Conservation (phyloP, 164 flowering plant species). For the Houttuynia cordata region DNA sequence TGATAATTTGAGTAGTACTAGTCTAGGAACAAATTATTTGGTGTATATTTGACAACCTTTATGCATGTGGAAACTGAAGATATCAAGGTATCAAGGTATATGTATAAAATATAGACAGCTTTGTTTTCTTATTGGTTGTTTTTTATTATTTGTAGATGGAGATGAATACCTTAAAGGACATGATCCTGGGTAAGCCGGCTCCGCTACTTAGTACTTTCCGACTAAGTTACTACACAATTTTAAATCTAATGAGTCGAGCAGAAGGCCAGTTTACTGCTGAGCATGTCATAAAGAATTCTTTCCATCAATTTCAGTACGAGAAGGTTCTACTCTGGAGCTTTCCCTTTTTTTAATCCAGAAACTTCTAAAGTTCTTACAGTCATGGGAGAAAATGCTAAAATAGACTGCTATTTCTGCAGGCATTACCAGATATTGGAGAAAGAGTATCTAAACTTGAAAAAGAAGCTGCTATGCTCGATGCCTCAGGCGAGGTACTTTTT, state of each 20-base stretch:
- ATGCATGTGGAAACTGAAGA: no score
- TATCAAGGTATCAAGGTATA: no score
- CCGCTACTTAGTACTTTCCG: constrained; percentile 96
- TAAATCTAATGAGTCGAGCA: constrained; percentile 95
- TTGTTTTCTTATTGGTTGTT: no score
- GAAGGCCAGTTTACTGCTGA: constrained; percentile 99
- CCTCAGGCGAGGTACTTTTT: constrained; percentile 68
- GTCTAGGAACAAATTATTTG: no score
- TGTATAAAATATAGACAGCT: no score
- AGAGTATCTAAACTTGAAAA: constrained; percentile 67
- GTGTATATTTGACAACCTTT: no score
- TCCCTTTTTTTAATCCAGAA: not conserved
- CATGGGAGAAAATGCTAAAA: no score
- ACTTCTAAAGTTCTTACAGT: not conserved
- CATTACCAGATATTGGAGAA: constrained; percentile 79
- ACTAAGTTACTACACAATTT: constrained; percentile 85
- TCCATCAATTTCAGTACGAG: constrained; percentile 97
- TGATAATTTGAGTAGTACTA: no score
- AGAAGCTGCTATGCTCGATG: constrained; percentile 85
- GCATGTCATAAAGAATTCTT: constrained; percentile 90
- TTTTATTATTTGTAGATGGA: constrained; percentile 73
- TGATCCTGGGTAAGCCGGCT: constrained; percentile 96
- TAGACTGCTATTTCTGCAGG: constrained; percentile 26
- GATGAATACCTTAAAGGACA: constrained; percentile 78
- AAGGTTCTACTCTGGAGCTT: constrained; percentile 38